These are phyloP conservation scores for Poa annua DNA, from an alignment of 176 grass and related monocot genomes.

Conservation along the genomic window DNA sequence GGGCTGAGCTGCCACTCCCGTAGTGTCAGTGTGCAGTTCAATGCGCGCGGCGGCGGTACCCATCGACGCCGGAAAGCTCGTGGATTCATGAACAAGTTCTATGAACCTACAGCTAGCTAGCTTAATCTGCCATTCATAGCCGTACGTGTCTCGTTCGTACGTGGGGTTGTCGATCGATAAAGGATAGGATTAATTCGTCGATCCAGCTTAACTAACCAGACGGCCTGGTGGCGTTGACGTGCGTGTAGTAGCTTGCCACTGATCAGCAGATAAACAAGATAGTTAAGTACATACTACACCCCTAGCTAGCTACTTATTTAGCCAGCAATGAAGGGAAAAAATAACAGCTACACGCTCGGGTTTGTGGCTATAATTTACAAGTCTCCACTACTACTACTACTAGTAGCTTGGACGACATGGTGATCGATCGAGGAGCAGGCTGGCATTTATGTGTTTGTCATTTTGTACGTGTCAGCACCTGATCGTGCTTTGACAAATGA, in stretches of 20 bases:
- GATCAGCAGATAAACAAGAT: too few species aligned
- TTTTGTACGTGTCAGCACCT: constrained; percentile 10
- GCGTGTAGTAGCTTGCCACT: too few species aligned
- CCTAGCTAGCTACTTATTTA: too few species aligned
- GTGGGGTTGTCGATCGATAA: neutral
- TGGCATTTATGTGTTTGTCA: constrained; percentile 15
- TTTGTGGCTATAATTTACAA: neutral
- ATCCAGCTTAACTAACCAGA: too few species aligned
- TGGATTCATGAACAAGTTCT: neutral
- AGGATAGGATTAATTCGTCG: neutral
- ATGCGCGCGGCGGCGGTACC: neutral
- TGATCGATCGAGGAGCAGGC: neutral
- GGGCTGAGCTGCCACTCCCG: too few species aligned
- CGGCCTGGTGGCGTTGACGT: too few species aligned
- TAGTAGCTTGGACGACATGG: neutral
- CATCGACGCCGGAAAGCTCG: neutral
- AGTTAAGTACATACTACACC: too few species aligned
- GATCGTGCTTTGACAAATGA: constrained; percentile 16
- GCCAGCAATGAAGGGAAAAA: too few species aligned
- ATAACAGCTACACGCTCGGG: too few species aligned
- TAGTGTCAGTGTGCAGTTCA: neutral
- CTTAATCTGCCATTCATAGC: neutral
- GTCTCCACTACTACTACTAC: neutral
- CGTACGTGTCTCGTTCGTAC: neutral
- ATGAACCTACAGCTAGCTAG: neutral